Base-by-base conservation (phyloP, 2,329 filamentous ascomycete species). In the Aspergillus novoparasiticus region DNA sequence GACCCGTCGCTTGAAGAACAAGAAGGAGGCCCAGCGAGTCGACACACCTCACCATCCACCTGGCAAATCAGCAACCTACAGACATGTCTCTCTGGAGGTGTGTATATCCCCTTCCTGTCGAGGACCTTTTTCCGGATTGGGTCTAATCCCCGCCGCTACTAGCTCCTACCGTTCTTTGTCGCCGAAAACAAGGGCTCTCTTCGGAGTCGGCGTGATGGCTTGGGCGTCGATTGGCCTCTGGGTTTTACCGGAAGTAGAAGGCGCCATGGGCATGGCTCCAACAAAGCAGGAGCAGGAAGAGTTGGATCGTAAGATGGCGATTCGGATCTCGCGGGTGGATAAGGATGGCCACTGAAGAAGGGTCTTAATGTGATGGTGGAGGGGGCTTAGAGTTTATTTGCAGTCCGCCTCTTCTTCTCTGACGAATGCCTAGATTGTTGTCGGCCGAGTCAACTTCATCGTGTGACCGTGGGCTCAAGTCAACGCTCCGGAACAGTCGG, bases 201-300 rank as follows among this genome's bases (percentile, higher is more conserved):
- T 96, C 66, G 94, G 94, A 69, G 75, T 88, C 56, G 90, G 88
- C 70, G 79, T 96, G 68, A 87, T 97, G 73, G 86, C 86, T 39
- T 97, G 93, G 87, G 92, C 92, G 16, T 80, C 83, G 46, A 80
- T 87, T 46, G 94, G 92, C 19, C 83, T 95, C n/a, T 89, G 90
- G 73, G 73, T 91, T 21, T 88, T 90, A 6, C 90, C 94, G 73
- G 83, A 84, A 62, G 87, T 90, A 19, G 93, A 94, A 78, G 85
- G 90, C 73, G 87, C 85, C 48, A 85, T 94, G 64, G 91, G 90
- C 8, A 85, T 92, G 76, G 88, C 85, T 45, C 87, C 93, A 1
- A 90, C 88, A 0, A 88, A 92, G 65, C 83, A 90, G 72, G 93
- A 96, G 73, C 89, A 87, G 75, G 86, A 88, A 63, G 85, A 86